phyloP scores from a whole-genome alignment of 441 rosid genomes.

The Manihot esculenta region DNA sequence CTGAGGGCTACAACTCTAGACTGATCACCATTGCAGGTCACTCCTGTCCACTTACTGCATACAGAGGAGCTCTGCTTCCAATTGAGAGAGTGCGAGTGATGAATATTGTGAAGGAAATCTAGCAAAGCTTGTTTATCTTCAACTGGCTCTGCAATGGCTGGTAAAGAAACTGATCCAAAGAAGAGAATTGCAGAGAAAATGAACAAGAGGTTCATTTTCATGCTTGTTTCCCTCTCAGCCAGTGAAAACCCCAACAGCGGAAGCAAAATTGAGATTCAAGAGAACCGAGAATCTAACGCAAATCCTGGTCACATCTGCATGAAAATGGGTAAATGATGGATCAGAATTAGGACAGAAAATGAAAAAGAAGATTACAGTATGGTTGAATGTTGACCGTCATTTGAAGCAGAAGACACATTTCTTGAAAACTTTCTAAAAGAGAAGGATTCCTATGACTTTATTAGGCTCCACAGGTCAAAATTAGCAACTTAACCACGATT shows the following conservation, averaged over 20 bases:
- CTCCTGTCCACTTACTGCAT: slow-evolving; percentile 75
- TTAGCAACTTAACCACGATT: slow-evolving; percentile 28
- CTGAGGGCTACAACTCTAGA: slow-evolving; percentile 58
- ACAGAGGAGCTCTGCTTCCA: slow-evolving; percentile 51
- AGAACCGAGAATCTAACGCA: slow-evolving; percentile 14
- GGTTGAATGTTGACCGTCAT: slow-evolving; percentile 3
- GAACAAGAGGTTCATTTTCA: slow-evolving; percentile 37
- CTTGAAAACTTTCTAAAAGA: background rate
- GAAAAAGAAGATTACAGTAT: background rate
- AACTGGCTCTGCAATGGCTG: slow-evolving; percentile 48
- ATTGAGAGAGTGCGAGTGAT: slow-evolving; percentile 43
- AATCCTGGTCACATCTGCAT: slow-evolving; percentile 23
- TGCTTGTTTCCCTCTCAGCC: slow-evolving; percentile 20
- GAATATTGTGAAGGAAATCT: slow-evolving; percentile 48
- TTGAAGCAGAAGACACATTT: slow-evolving; percentile 18
- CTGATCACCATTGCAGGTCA: slow-evolving; percentile 52
- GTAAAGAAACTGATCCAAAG: slow-evolving; percentile 35
- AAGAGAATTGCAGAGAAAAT: slow-evolving; percentile 35
- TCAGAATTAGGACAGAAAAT: slow-evolving; percentile 15
- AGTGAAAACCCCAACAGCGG: background rate
- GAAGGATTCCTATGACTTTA: slow-evolving; percentile 11
- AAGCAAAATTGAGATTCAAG: slow-evolving; percentile 11
- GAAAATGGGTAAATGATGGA: slow-evolving; percentile 9
- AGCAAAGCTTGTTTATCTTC: slow-evolving; percentile 70
- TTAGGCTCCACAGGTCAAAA: slow-evolving; percentile 32